phyloP scores from a whole-genome alignment of 768 basidiomycete species.

The Mycena galericulata region DNA sequence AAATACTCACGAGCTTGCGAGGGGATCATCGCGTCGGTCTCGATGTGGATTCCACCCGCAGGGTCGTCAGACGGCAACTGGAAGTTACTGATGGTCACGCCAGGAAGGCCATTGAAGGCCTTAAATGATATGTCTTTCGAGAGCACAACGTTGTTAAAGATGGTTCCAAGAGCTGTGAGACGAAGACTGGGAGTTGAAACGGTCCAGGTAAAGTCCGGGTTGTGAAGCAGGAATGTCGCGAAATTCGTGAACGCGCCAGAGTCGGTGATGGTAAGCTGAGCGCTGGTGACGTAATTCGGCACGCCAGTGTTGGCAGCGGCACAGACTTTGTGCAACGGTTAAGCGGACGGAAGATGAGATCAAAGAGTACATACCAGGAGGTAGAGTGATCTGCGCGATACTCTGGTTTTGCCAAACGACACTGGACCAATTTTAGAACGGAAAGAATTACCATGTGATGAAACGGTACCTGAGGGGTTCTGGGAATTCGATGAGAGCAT shows the following conservation, averaged over 20 bases:
- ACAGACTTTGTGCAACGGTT: slow-evolving; percentile 58
- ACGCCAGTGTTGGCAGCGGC: slow-evolving; percentile 75
- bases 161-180: slow-evolving; percentile 73
- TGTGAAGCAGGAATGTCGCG: slow-evolving; percentile 74
- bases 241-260: slow-evolving; percentile 71
- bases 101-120: slow-evolving; percentile 78
- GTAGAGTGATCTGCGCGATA: slow-evolving; percentile 75
- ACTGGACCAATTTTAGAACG: slow-evolving; percentile 42
- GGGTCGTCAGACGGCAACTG: slow-evolving; percentile 75
- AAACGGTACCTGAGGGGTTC: slow-evolving; percentile 67
- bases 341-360: not conserved
- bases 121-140: slow-evolving; percentile 72
- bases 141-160: slow-evolving; percentile 74
- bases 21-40: slow-evolving; percentile 74
- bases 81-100: slow-evolving; percentile 79
- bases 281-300: slow-evolving; percentile 68
- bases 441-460: slow-evolving; percentile 9
- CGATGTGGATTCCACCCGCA: slow-evolving; percentile 77
- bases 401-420: slow-evolving; percentile 72
- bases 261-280: slow-evolving; percentile 68
- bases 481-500: slow-evolving; percentile 74
- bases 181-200: slow-evolving; percentile 75
- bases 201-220: slow-evolving; percentile 74
- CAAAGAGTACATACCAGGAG: slow-evolving; percentile 56
- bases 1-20: slow-evolving; percentile 70